phyloP scores from a whole-genome alignment of 306 rosid genomes.

The Datisca glomerata region DNA sequence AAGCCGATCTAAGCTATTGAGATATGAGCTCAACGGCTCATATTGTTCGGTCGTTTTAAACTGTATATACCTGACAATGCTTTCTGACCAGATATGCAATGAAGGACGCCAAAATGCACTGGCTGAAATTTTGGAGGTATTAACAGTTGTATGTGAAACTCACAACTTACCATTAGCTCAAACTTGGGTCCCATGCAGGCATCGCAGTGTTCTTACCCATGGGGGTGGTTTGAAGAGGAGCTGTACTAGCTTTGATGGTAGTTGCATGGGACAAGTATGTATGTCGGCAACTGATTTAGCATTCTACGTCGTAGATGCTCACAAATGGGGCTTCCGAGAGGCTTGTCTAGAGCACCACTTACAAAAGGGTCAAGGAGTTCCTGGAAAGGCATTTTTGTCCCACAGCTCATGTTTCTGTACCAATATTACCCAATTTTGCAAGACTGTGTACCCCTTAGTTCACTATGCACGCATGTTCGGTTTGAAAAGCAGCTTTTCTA shows the following conservation, averaged over 20 bases:
- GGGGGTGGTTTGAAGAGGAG: constrained; percentile 67
- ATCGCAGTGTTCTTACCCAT: constrained; percentile 50
- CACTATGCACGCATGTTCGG: constrained; percentile 74
- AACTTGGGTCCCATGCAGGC: constrained; percentile 84
- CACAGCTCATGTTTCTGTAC: constrained; percentile 46
- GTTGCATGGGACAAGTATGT: constrained; percentile 69
- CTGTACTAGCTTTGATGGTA: constrained; percentile 64
- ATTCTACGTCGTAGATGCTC: constrained; percentile 55
- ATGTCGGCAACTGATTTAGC: constrained; percentile 75
- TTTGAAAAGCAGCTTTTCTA: constrained; percentile 48
- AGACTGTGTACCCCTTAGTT: constrained; percentile 59
- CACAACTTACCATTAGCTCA: constrained; percentile 71
- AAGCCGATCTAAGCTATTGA: too few species aligned
- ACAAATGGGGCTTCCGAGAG: constrained; percentile 64
- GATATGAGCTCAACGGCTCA: too few species aligned
- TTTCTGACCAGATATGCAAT: constrained; percentile 63
- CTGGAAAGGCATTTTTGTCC: constrained; percentile 66
- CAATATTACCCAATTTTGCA: constrained; percentile 57
- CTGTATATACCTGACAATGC: constrained; percentile 61
- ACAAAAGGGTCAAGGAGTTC: constrained; percentile 80
- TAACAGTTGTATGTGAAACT: constrained; percentile 60
- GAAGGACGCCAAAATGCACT: constrained; percentile 64
- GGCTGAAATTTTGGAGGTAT: constrained; percentile 61
- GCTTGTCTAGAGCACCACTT: constrained; percentile 83
- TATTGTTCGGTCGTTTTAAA: too few species aligned